These are phyloP conservation scores for Mycosarcoma mackinlayi DNA, from an alignment of 1,284 basidiomycete species.

Conservation along the genomic window DNA sequence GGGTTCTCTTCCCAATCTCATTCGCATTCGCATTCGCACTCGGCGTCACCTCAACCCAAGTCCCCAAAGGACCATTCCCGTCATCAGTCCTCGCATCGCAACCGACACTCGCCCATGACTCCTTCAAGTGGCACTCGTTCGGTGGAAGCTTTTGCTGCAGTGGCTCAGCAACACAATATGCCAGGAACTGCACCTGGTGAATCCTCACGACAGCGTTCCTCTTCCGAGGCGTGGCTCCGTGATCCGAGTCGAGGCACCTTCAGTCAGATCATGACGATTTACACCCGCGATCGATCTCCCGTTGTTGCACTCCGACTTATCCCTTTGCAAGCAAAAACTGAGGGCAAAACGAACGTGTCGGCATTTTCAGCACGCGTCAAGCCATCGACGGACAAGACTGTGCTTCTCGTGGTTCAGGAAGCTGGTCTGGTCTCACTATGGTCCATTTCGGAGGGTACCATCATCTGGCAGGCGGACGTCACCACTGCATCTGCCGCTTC, in stretches of 20 bases:
- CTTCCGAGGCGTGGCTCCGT: constrained; percentile 29
- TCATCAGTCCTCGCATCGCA: constrained; percentile 21
- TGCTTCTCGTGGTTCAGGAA: constrained; percentile 38
- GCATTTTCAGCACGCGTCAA: not conserved
- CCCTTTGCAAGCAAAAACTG: not conserved
- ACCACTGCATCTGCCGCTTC: constrained; percentile 10
- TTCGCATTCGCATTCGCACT: constrained; percentile 10
- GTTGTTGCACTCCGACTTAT: constrained; percentile 39
- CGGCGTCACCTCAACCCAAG: constrained; percentile 1
- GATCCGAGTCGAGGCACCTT: constrained; percentile 31
- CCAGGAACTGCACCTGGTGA: not conserved
- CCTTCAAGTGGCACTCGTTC: not conserved
- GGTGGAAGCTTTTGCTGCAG: not conserved
- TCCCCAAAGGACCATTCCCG: constrained; percentile 7
- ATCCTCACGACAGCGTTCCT: constrained; percentile 1
- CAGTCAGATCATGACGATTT: constrained; percentile 23
- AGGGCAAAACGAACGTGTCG: not conserved
- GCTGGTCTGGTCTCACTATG: constrained; percentile 41
- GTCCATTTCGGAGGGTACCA: constrained; percentile 34
- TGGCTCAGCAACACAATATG: not conserved
- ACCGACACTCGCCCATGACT: constrained; percentile 11
- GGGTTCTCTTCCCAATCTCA: constrained; percentile 26
- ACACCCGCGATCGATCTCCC: constrained; percentile 32
- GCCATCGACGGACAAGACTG: constrained; percentile 9
- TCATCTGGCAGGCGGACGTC: constrained; percentile 39